These are phyloP conservation scores for Rhynchospora pubera DNA, from an alignment of 176 grass and related monocot genomes.

Conservation along the genomic window DNA sequence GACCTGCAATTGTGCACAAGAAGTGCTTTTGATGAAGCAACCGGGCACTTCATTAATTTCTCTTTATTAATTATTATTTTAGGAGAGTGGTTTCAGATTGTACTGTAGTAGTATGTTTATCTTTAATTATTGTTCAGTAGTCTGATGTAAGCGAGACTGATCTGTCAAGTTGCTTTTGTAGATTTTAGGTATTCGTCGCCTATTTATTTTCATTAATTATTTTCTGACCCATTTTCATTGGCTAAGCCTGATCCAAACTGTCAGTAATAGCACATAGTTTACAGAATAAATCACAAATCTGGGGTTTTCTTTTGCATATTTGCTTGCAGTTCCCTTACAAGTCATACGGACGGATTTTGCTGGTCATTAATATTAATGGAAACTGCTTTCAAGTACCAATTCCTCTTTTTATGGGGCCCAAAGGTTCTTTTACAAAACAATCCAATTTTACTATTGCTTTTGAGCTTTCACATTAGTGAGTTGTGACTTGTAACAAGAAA, in stretches of 20 bases:
- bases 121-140: background rate
- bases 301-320: background rate
- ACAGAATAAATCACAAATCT: background rate
- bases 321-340: background rate
- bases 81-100: background rate
- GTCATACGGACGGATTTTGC: background rate
- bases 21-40: conserved; percentile 60
- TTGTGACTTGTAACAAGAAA: background rate
- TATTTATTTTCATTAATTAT: background rate
- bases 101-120: background rate
- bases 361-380: background rate
- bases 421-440: too few relatives aligned
- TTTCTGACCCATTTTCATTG: background rate
- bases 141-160: background rate
- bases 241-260: background rate
- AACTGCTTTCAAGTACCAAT: background rate
- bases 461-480: background rate
- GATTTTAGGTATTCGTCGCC: background rate
- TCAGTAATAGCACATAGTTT: background rate
- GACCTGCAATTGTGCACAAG: conserved; percentile 88
- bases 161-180: background rate
- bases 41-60: background rate
- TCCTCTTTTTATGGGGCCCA: too few relatives aligned
- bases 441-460: too few relatives aligned
- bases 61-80: background rate